Evolutionary conservation across 2,329 filamentous ascomycete species (phyloP).

Genomic region (Pseudopyrenochaeta lycopersici): DNA sequence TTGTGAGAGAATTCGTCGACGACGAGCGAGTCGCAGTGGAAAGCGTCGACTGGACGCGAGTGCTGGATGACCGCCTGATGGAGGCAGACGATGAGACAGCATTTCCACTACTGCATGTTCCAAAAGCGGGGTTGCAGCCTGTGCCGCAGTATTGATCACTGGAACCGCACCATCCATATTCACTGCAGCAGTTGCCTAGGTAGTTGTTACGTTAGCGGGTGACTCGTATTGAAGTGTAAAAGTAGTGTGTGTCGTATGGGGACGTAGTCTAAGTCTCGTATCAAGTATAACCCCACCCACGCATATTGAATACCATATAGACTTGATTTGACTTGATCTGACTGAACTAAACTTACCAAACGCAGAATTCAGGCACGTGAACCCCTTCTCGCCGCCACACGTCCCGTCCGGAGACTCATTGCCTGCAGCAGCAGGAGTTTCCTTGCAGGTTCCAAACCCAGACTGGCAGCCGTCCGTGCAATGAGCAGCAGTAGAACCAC

Average conservation of each 20-base stretch:
- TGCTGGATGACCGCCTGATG: background rate
- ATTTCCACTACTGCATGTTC: background rate
- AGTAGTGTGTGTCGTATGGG: too few species aligned
- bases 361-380: background rate
- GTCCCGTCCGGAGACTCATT: background rate
- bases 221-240: background rate
- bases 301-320: too few species aligned
- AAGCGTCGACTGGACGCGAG: background rate
- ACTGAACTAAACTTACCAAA: background rate
- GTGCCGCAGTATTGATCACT: slow-evolving; percentile 24
- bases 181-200: slow-evolving; percentile 55
- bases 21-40: background rate
- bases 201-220: background rate
- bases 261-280: background rate
- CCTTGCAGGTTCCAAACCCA: slow-evolving; percentile 27
- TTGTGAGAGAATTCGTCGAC: background rate
- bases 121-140: slow-evolving; percentile 8
- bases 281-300: too few species aligned
- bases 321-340: too few species aligned
- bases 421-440: background rate
- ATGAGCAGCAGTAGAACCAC: slow-evolving; percentile 31
- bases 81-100: background rate
- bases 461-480: slow-evolving; percentile 33
- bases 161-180: slow-evolving; percentile 18
- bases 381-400: slow-evolving; percentile 1